These are phyloP conservation scores for Aegilops bicornis DNA, from an alignment of 176 grass and related monocot species.

Conservation along the genomic window DNA sequence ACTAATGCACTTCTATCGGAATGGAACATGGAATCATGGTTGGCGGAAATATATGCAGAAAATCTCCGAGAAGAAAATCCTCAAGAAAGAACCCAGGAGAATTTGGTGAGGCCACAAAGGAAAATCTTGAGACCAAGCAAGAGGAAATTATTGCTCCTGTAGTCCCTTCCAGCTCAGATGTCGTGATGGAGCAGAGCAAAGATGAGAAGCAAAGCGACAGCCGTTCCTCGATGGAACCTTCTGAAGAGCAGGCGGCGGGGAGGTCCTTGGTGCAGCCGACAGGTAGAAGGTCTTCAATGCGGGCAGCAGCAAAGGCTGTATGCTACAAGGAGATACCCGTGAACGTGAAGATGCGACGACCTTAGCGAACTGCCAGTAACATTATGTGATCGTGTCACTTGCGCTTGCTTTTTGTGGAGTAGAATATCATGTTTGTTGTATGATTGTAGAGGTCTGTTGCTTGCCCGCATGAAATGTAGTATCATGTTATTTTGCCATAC, in stretches of 20 bases:
- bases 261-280: slow-evolving; percentile 26
- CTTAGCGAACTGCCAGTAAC: neutral
- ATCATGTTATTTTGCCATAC: slow-evolving; percentile 10
- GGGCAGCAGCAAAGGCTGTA: slow-evolving; percentile 49
- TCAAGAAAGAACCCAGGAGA: slow-evolving; percentile 9
- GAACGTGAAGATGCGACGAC: slow-evolving; percentile 66
- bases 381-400: neutral
- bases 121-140: neutral
- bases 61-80: slow-evolving; percentile 22
- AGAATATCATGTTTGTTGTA: slow-evolving; percentile 8
- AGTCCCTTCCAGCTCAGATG: slow-evolving; percentile 2
- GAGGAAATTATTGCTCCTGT: slow-evolving; percentile 26
- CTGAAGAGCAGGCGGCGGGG: neutral
- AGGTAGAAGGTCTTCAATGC: slow-evolving; percentile 34
- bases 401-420: neutral
- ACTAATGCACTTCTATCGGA: slow-evolving; percentile 6
- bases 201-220: neutral
- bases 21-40: neutral
- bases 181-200: neutral
- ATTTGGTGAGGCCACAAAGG: neutral
- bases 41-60: slow-evolving; percentile 25
- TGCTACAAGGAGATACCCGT: slow-evolving; percentile 61
- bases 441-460: slow-evolving; percentile 9
- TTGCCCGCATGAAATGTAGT: neutral
- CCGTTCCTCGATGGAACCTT: neutral